Conservation (phyloP, 164 flowering plant genomes). For the Nymphaea thermarum region DNA sequence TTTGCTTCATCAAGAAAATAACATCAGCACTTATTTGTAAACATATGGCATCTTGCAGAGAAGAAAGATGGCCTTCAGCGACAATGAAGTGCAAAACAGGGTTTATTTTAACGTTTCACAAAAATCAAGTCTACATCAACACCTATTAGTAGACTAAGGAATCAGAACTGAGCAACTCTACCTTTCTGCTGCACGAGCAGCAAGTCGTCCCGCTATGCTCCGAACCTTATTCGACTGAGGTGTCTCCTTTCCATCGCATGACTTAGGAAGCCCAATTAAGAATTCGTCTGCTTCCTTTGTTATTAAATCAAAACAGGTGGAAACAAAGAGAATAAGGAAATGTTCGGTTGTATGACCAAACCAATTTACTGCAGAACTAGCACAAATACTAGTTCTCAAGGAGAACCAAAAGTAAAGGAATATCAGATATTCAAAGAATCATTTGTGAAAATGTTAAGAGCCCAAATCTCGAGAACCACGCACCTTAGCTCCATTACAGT, state of each 20-base stretch:
- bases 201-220: slow-evolving; percentile 71
- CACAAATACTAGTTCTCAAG: too few relatives aligned
- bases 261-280: slow-evolving; percentile 68
- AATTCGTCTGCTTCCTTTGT: slow-evolving; percentile 81
- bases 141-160: neutral
- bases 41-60: neutral
- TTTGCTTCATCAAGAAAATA: too few relatives aligned
- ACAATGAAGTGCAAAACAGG: too few relatives aligned
- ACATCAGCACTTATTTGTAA: neutral
- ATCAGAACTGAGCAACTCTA: slow-evolving; percentile 7
- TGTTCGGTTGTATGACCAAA: too few relatives aligned
- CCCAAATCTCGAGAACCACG: too few relatives aligned
- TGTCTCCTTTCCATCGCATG: slow-evolving; percentile 70
- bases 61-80: too few relatives aligned
- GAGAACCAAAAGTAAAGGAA: too few relatives aligned
- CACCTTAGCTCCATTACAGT: too few relatives aligned
- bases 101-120: neutral
- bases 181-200: slow-evolving; percentile 81
- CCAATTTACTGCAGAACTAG: too few relatives aligned
- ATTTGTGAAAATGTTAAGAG: too few relatives aligned
- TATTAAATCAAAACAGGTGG: neutral
- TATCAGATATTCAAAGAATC: too few relatives aligned
- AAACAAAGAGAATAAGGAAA: neutral
- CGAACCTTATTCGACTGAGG: slow-evolving; percentile 78
- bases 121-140: neutral